phyloP scores from a whole-genome alignment of 768 basidiomycete species.

The Daedalea quercina region DNA sequence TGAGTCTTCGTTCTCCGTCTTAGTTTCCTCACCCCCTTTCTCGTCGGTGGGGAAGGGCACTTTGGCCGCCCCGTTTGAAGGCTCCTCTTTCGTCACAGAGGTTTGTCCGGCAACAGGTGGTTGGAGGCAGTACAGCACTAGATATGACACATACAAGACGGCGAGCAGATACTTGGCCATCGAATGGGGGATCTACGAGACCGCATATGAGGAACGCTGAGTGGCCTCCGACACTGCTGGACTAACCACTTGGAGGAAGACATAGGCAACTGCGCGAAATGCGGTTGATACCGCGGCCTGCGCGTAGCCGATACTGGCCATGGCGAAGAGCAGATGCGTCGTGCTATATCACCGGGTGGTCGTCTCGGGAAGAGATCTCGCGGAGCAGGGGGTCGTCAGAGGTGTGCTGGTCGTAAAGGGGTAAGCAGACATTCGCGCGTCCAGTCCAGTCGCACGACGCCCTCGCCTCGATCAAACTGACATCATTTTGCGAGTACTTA shows the following conservation, averaged over 20 bases:
- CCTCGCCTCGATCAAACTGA: too few species aligned
- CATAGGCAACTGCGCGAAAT: slow-evolving; percentile 38
- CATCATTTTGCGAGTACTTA: too few species aligned
- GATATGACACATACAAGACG: slow-evolving; percentile 21
- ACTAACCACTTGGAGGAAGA: slow-evolving; percentile 48
- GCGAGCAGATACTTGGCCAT: slow-evolving; percentile 26
- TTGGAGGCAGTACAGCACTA: slow-evolving; percentile 7
- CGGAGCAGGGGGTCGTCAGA: not conserved
- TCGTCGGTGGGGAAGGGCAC: not conserved
- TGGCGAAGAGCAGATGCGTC: not conserved
- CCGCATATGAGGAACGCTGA: not conserved
- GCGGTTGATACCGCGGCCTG: slow-evolving; percentile 22
- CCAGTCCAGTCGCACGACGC: too few species aligned
- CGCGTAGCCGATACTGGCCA: slow-evolving; percentile 14
- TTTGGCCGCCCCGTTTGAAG: slow-evolving; percentile 4
- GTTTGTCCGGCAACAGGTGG: slow-evolving; percentile 2
- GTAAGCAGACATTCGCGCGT: too few species aligned
- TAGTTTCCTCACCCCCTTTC: too few species aligned
- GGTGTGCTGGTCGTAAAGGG: not conserved
- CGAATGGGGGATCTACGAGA: slow-evolving; percentile 33
- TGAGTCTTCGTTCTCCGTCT: not conserved
- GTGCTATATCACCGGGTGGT: not conserved
- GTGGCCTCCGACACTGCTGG: not conserved
- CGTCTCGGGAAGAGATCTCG: not conserved
- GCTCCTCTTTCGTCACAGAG: slow-evolving; percentile 8